Evolutionary conservation across 2,329 filamentous ascomycete genomes (phyloP).

Genomic region (Epichloe sibirici): DNA sequence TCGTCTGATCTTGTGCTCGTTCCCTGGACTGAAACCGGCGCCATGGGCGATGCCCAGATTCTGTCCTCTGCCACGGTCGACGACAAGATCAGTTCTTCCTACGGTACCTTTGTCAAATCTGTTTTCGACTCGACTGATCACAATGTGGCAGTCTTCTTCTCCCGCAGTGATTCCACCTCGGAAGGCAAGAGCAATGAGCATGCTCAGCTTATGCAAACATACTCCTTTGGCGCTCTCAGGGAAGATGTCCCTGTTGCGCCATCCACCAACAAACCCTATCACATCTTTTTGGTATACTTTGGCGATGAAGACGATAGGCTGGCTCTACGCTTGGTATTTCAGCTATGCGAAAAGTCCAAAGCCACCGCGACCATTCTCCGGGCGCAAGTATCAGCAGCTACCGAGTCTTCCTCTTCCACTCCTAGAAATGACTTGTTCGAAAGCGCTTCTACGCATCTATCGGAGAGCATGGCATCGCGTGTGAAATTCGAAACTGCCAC

Average conservation of each 20-base stretch:
- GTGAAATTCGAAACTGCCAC: constrained; percentile 12
- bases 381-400: background rate
- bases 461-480: constrained; percentile 6
- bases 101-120: constrained; percentile 61
- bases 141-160: constrained; percentile 70
- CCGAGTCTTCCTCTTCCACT: constrained; percentile 1
- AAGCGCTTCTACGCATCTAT: constrained; percentile 3
- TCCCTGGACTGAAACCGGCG: constrained; percentile 80
- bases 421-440: constrained; percentile 7
- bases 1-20: constrained; percentile 65
- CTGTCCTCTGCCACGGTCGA: constrained; percentile 17
- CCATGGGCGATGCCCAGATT: constrained; percentile 47
- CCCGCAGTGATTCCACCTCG: constrained; percentile 39
- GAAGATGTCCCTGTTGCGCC: constrained; percentile 46
- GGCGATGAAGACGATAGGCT: constrained; percentile 72
- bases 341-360: constrained; percentile 66
- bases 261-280: constrained; percentile 58
- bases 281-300: constrained; percentile 79
- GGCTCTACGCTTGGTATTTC: constrained; percentile 69
- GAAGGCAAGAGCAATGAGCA: constrained; percentile 20
- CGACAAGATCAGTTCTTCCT: constrained; percentile 33
- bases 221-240: constrained; percentile 46
- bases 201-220: constrained; percentile 32
- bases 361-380: constrained; percentile 65
- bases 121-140: constrained; percentile 53